These are phyloP conservation scores for Trichopus zeylanicus DNA, from an alignment of 116 monocot species.

Conservation along the genomic window DNA sequence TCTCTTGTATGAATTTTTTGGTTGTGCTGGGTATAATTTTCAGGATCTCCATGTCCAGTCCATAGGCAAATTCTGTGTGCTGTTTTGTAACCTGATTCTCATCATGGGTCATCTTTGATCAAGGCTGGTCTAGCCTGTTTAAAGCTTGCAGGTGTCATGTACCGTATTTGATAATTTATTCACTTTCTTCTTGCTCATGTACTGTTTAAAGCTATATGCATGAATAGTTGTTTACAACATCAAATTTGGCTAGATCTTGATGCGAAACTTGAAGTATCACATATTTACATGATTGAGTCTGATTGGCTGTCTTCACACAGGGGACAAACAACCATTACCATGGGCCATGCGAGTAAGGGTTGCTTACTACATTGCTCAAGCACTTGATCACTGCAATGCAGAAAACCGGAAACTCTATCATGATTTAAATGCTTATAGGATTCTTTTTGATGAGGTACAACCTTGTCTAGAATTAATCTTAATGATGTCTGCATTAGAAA, in stretches of 20 bases:
- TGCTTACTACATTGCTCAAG: conserved; percentile 85
- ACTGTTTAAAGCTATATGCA: too few relatives aligned
- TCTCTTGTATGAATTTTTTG: too few relatives aligned
- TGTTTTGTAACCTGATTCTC: too few relatives aligned
- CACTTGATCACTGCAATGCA: conserved; percentile 75
- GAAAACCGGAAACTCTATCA: conserved; percentile 87
- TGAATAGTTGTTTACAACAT: background rate
- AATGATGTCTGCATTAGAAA: background rate
- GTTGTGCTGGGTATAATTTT: too few relatives aligned
- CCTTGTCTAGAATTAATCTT: background rate
- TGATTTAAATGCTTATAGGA: conserved; percentile 91
- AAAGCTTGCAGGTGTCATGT: background rate
- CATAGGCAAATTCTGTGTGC: too few relatives aligned
- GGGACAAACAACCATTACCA: conserved; percentile 93
- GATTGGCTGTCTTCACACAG: conserved; percentile 26
- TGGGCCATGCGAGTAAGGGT: conserved; percentile 97
- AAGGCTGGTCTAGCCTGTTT: too few relatives aligned
- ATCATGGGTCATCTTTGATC: too few relatives aligned
- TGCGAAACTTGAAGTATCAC: too few relatives aligned
- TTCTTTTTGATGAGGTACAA: conserved; percentile 93
- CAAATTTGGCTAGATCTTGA: background rate
- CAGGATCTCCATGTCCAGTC: too few relatives aligned
- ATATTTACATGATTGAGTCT: background rate
- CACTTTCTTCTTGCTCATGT: too few relatives aligned
- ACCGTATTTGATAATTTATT: too few relatives aligned